phyloP scores from a whole-genome alignment of 371 early-diverging fungal genomes.

The Actinomucor elegans region DNA sequence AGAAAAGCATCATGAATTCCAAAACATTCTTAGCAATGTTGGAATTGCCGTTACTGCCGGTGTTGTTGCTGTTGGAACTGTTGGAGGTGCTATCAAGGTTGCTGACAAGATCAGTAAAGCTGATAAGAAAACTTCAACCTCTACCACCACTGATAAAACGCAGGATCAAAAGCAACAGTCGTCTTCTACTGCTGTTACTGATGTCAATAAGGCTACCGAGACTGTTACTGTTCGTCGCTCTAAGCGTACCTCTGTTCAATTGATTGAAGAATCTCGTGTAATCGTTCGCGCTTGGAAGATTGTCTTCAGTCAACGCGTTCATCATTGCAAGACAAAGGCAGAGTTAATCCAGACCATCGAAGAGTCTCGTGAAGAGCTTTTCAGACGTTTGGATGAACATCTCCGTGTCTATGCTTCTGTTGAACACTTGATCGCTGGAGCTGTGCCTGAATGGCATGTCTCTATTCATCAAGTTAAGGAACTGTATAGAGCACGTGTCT shows the following conservation, averaged over 20 bases:
- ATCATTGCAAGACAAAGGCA: slow-evolving; percentile 30
- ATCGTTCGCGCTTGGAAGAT: slow-evolving; percentile 42
- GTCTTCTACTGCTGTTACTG: slow-evolving; percentile 15
- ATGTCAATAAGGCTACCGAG: slow-evolving; percentile 15
- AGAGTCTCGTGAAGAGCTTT: slow-evolving; percentile 31
- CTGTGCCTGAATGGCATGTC: slow-evolving; percentile 29
- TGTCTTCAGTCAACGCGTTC: slow-evolving; percentile 29
- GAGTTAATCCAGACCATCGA: slow-evolving; percentile 26
- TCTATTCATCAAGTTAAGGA: slow-evolving; percentile 37
- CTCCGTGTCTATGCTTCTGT: slow-evolving; percentile 28
- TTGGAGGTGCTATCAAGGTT: slow-evolving; percentile 15
- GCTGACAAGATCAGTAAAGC: slow-evolving; percentile 10
- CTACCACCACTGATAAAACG: background rate
- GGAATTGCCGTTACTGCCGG: slow-evolving; percentile 25
- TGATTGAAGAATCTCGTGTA: slow-evolving; percentile 29
- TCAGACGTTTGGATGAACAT: slow-evolving; percentile 35
- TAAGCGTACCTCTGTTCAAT: slow-evolving; percentile 17
- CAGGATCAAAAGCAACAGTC: background rate
- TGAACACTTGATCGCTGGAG: slow-evolving; percentile 19
- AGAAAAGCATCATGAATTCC: slow-evolving; percentile 15
- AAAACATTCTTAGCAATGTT: slow-evolving; percentile 19
- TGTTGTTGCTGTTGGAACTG: slow-evolving; percentile 12
- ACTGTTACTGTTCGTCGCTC: slow-evolving; percentile 15
- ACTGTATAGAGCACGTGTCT: slow-evolving; percentile 33
- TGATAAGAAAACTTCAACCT: background rate